These are phyloP conservation scores for Xanthoconium purpureum DNA, from an alignment of 768 basidiomycete genomes.

Conservation along the genomic window DNA sequence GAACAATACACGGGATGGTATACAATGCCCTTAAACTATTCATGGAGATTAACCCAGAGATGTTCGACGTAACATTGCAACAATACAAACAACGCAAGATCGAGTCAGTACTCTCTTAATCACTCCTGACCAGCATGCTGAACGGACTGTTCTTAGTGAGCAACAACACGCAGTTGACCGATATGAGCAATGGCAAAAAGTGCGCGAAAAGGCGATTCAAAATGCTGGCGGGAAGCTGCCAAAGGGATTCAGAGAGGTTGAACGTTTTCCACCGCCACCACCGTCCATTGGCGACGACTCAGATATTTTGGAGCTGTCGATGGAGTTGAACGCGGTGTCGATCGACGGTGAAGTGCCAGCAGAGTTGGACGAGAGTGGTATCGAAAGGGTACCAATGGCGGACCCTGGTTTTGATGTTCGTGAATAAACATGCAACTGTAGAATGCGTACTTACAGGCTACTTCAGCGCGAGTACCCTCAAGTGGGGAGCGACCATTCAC, in stretches of 20 bases:
- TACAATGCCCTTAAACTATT: conserved; percentile 97
- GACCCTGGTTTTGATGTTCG: conserved; percentile 86
- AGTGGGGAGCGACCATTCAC: conserved; percentile 57
- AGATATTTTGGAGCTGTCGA: conserved; percentile 83
- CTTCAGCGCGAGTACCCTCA: conserved; percentile 66
- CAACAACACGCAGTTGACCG: conserved; percentile 80
- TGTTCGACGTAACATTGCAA: conserved; percentile 91
- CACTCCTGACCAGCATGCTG: not conserved
- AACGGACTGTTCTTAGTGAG: conserved; percentile 52
- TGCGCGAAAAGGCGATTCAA: conserved; percentile 71
- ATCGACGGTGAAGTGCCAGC: conserved; percentile 63
- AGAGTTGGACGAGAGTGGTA: conserved; percentile 74
- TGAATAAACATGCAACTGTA: conserved; percentile 25
- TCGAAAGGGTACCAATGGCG: conserved; percentile 89
- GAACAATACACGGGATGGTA: conserved; percentile 98
- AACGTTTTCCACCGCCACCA: conserved; percentile 72
- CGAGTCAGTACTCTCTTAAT: conserved; percentile 53
- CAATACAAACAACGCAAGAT: conserved; percentile 88
- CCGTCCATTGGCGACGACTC: conserved; percentile 76
- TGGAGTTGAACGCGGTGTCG: conserved; percentile 83
- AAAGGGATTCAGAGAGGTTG: conserved; percentile 62
- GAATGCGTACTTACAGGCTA: conserved; percentile 18
- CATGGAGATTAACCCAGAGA: conserved; percentile 98
- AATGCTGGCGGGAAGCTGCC: conserved; percentile 75
- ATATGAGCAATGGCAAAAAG: conserved; percentile 86